These are phyloP conservation scores for Talaromyces sp. DNA, from an alignment of 2,329 filamentous ascomycete genomes.

Conservation along the genomic window DNA sequence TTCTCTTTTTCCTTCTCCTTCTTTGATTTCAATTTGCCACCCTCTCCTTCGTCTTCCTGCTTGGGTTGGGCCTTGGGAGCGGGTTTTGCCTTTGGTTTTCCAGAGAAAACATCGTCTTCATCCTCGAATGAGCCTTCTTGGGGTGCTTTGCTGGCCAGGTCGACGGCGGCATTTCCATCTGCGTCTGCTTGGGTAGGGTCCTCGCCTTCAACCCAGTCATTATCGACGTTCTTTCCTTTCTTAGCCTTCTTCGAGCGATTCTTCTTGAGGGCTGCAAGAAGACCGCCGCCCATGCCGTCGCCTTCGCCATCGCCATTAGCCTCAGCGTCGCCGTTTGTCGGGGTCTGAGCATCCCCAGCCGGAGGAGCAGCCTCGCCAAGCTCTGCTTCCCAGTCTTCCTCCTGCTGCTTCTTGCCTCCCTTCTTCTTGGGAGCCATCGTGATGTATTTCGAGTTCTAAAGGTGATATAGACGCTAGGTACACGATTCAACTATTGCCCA, in stretches of 20 bases:
- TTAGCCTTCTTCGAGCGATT: slow-evolving; percentile 84
- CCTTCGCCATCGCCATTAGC: slow-evolving; percentile 46
- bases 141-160: slow-evolving; percentile 63
- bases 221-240: slow-evolving; percentile 64
- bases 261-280: slow-evolving; percentile 76
- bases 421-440: slow-evolving; percentile 93
- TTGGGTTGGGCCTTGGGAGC: slow-evolving; percentile 32
- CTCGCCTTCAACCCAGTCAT: slow-evolving; percentile 67
- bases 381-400: slow-evolving; percentile 93
- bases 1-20: slow-evolving; percentile 97
- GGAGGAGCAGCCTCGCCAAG: slow-evolving; percentile 66
- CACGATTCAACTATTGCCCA: not conserved
- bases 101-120: slow-evolving; percentile 77
- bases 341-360: slow-evolving; percentile 37
- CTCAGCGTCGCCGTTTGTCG: slow-evolving; percentile 41
- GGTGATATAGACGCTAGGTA: not conserved
- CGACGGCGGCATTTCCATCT: slow-evolving; percentile 26
- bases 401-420: slow-evolving; percentile 79
- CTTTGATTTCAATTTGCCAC: slow-evolving; percentile 79
- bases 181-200: slow-evolving; percentile 41
- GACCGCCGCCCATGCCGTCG: slow-evolving; percentile 54
- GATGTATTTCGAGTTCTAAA: not conserved
- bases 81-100: slow-evolving; percentile 55
- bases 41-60: slow-evolving; percentile 44
- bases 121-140: slow-evolving; percentile 78